Evolutionary conservation across 2,329 filamentous ascomycete genomes (phyloP).

Genomic region (Colletotrichum tabaci): DNA sequence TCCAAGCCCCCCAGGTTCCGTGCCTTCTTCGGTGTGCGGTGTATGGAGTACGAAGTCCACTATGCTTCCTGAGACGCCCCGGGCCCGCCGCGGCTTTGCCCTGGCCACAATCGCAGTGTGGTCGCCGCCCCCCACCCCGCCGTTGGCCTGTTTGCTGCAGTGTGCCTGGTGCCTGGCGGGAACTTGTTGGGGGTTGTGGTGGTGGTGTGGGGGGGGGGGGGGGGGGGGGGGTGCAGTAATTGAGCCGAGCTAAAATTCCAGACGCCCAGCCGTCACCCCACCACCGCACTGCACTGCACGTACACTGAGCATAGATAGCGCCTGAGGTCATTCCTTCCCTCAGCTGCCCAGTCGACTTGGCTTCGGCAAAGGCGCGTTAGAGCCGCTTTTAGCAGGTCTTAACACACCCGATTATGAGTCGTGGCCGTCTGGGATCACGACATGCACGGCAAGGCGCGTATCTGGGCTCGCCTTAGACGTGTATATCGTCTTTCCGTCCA

Average conservation of each 20-base stretch:
- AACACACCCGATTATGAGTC: slow-evolving; percentile 36
- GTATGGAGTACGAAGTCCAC: too few species aligned
- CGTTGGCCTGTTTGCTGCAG: not conserved
- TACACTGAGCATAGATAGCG: not conserved
- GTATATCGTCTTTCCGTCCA: too few species aligned
- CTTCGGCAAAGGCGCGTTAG: slow-evolving; percentile 29
- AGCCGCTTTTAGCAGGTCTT: slow-evolving; percentile 30
- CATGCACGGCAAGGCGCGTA: too few species aligned
- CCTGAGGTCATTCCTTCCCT: not conserved
- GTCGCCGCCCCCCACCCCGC: too few species aligned
- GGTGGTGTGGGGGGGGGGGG: slow-evolving; percentile 4
- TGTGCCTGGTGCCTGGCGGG: slow-evolving; percentile 30
- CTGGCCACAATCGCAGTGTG: slow-evolving; percentile 5
- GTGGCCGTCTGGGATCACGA: slow-evolving; percentile 17
- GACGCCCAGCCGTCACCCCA: not conserved
- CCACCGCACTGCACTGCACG: not conserved
- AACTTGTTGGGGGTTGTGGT: slow-evolving; percentile 13
- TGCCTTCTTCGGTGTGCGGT: slow-evolving; percentile 6
- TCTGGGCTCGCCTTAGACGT: too few species aligned
- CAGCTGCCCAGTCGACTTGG: slow-evolving; percentile 15
- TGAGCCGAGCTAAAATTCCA: slow-evolving; percentile 11
- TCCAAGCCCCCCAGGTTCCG: slow-evolving; percentile 7
- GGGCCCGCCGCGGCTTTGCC: slow-evolving; percentile 22
- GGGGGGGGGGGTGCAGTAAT: too few species aligned
- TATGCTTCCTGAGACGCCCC: not conserved